phyloP scores from a whole-genome alignment of 176 grass and related monocot genomes.

The Carex cristatella region DNA sequence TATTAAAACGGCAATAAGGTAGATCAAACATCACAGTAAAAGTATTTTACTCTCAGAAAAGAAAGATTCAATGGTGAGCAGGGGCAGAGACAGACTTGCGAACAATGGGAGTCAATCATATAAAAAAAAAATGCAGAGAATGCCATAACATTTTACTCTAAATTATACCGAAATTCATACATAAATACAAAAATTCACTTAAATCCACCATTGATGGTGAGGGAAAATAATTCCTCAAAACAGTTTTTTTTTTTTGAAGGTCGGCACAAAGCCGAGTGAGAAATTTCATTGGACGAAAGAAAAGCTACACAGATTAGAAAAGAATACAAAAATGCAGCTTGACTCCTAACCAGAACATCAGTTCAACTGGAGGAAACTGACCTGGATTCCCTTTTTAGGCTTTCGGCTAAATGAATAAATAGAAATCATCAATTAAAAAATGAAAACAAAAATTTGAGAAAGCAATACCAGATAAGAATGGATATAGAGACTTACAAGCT shows the following conservation, averaged over 20 bases:
- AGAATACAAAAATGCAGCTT: not conserved
- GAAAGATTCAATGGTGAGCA: too few relatives aligned
- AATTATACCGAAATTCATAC: too few relatives aligned
- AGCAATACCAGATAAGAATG: not conserved
- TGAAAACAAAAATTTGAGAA: not conserved
- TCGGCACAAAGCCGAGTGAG: too few relatives aligned
- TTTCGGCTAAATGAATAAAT: not conserved
- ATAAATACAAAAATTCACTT: too few relatives aligned
- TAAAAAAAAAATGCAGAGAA: too few relatives aligned
- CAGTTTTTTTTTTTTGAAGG: not conserved
- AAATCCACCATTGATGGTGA: not conserved
- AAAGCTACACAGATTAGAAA: too few relatives aligned
- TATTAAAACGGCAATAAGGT: constrained; percentile 30
- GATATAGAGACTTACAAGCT: constrained; percentile 58
- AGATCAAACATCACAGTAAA: not conserved
- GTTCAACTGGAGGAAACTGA: not conserved
- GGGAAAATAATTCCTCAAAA: not conserved
- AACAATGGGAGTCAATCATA: too few relatives aligned
- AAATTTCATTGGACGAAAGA: too few relatives aligned
- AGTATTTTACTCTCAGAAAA: not conserved
- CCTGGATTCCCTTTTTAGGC: not conserved
- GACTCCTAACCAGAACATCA: not conserved
- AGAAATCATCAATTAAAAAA: not conserved
- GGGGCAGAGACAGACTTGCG: too few relatives aligned
- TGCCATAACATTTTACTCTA: too few relatives aligned